phyloP scores from a whole-genome alignment of 345 rosid species.

The Adansonia digitata region DNA sequence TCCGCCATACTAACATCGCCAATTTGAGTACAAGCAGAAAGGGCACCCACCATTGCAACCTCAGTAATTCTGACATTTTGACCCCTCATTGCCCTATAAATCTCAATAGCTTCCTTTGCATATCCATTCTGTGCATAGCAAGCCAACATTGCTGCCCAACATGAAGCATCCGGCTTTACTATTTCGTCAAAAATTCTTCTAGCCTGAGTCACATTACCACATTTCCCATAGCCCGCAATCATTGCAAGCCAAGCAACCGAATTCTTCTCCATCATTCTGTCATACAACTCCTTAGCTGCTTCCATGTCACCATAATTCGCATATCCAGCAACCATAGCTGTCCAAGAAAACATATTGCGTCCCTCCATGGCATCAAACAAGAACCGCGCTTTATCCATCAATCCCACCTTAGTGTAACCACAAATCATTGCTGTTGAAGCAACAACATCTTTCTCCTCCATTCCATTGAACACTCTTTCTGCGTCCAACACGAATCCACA shows the following conservation, averaged over 20 bases:
- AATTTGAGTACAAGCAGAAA: constrained; percentile 46
- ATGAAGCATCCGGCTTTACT: constrained; percentile 31
- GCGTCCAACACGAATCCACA: constrained; percentile 43
- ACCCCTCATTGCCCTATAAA: constrained; percentile 29
- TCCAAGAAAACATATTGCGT: constrained; percentile 41
- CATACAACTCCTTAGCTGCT: constrained; percentile 33
- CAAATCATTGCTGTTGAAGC: constrained; percentile 63
- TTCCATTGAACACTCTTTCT: constrained; percentile 37
- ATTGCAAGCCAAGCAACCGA: constrained; percentile 44
- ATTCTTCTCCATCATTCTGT: constrained; percentile 32
- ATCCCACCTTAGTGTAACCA: constrained; percentile 48
- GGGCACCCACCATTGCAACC: constrained; percentile 41
- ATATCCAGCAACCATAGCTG: constrained; percentile 51
- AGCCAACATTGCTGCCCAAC: constrained; percentile 54
- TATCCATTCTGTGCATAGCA: constrained; percentile 48
- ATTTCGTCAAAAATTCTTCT: constrained; percentile 38
- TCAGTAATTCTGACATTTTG: constrained; percentile 24
- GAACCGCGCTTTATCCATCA: constrained; percentile 30
- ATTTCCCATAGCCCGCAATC: constrained; percentile 47
- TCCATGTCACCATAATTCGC: constrained; percentile 40
- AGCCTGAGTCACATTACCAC: constrained; percentile 35
- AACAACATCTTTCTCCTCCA: constrained; percentile 49
- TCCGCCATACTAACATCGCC: constrained; percentile 44
- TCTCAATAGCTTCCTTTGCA: constrained; percentile 34
- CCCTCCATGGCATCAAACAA: constrained; percentile 34